Evolutionary conservation across 495 filamentous ascomycete genomes (phyloP), one percentile per base, ranked within the genome.

Genomic region (Talaromyces borbonicus): DNA sequence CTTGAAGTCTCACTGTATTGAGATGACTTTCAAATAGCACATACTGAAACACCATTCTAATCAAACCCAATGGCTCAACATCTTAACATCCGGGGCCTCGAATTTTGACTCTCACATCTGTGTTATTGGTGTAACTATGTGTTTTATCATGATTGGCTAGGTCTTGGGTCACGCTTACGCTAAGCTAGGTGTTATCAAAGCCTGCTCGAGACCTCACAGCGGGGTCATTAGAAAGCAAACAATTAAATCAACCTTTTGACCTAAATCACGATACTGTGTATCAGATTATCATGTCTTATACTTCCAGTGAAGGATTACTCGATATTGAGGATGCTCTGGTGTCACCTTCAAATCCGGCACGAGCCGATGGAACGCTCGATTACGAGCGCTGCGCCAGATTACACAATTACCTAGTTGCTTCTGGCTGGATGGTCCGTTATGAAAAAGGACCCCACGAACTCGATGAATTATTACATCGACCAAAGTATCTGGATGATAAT

Each of bases 331-430:
- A 52, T 23, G 52, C 53, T 50, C 54, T 58, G 18, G 62, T 66
- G 12, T 56, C 65, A 0, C 38, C 45, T 3, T 43, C 55, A 1
- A 59, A 60, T 40, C 60, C 62, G 29, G 39, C 56, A 3, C 60
- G 57, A 20, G 49, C 60, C 37, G 43, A 59, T 2, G 48, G 46
- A 23, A 26, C 50, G 1, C 50, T 72, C 42, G 66, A 69, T 43
- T 55, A 55, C 48, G 53, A 53, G 35, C 54, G 67, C 46, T 72
- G 68, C 38, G 65, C 66, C 11, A 59, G 59, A 41, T 48, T 71
- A 15, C 67, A 69, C 49, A 72, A 69, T 45, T 56, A 63, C 23
- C 50, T 72, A 15, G 51, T 63, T 19, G 48, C 57, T 31, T 58
- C 62, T 48, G 58, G 23, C 46, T 60, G 11, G 32, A 35, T 35